Conservation (phyloP, 768 basidiomycete species). For the Porpolomopsis calyptriformis region DNA sequence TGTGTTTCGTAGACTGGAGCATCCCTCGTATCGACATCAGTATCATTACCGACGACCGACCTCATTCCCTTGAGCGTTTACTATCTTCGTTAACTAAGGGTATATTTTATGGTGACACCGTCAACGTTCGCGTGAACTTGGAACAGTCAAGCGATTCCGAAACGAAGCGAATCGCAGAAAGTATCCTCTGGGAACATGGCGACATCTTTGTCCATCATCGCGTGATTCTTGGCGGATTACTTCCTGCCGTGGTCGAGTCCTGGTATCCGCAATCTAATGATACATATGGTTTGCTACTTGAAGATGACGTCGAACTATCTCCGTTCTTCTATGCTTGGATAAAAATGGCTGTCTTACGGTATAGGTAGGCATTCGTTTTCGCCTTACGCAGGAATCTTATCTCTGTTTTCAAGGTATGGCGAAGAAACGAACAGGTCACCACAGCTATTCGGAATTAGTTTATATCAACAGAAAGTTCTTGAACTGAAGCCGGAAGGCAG, state of each 20-base stretch:
- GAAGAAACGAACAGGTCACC: constrained; percentile 26
- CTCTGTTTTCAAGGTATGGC: constrained; percentile 42
- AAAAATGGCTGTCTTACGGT: constrained; percentile 69
- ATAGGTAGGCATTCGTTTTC: constrained; percentile 36
- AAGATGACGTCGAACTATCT: constrained; percentile 81
- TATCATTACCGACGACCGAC: constrained; percentile 70
- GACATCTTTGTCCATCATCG: constrained; percentile 54
- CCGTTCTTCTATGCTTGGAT: constrained; percentile 79
- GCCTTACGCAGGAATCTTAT: not conserved
- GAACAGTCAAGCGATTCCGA: constrained; percentile 62
- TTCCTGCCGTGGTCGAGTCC: constrained; percentile 78
- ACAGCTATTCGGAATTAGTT: constrained; percentile 65
- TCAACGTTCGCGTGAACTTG: constrained; percentile 59
- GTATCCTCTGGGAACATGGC: constrained; percentile 53
- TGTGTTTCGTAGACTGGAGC: constrained; percentile 53
- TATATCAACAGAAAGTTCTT: constrained; percentile 78
- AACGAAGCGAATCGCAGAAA: constrained; percentile 43
- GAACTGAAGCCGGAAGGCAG: constrained; percentile 64
- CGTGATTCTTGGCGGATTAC: constrained; percentile 66
- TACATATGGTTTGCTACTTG: constrained; percentile 69
- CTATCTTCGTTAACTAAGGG: constrained; percentile 47
- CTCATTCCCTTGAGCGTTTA: constrained; percentile 58
- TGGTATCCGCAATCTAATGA: constrained; percentile 75
- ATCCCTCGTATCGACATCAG: constrained; percentile 55
- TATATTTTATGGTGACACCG: constrained; percentile 56